Evolutionary conservation across 768 basidiomycete genomes (phyloP).

Genomic region (Boletellus ananiceps): DNA sequence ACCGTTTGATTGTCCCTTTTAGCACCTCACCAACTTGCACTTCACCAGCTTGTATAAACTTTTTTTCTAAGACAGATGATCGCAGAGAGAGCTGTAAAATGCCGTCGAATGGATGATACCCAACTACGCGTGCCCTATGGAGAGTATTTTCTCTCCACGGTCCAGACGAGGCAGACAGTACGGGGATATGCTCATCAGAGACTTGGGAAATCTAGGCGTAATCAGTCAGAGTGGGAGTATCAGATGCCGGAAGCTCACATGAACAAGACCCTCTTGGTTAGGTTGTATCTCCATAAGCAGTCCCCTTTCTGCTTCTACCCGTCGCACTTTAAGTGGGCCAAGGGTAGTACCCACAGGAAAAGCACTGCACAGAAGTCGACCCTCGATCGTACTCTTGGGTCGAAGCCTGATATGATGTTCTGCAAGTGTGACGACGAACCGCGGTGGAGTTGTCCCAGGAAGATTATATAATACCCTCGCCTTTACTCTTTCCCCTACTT

Average conservation of each 20-base stretch:
- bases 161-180: conserved; percentile 64
- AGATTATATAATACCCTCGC: conserved; percentile 82
- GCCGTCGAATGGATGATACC: conserved; percentile 82
- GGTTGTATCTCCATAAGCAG: conserved; percentile 63
- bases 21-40: conserved; percentile 82
- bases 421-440: conserved; percentile 75
- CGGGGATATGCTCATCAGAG: conserved; percentile 84
- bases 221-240: conserved; percentile 1
- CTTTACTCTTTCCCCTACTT: conserved; percentile 72
- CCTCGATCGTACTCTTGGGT: conserved; percentile 32
- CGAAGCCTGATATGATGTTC: conserved; percentile 64
- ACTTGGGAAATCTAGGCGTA: conserved; percentile 80
- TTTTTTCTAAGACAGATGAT: conserved; percentile 75
- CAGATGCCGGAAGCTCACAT: conserved; percentile 52
- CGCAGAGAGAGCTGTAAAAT: conserved; percentile 85
- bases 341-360: conserved; percentile 74
- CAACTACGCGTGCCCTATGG: conserved; percentile 84
- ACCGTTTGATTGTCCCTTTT: conserved; percentile 82
- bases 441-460: conserved; percentile 61
- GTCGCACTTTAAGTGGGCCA: conserved; percentile 65
- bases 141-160: conserved; percentile 76
- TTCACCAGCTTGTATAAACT: conserved; percentile 78
- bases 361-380: conserved; percentile 42
- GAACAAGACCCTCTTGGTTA: conserved; percentile 74
- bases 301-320: conserved; percentile 80